phyloP scores from a whole-genome alignment of 2,329 filamentous ascomycete genomes.

The Cercospora beticola region DNA sequence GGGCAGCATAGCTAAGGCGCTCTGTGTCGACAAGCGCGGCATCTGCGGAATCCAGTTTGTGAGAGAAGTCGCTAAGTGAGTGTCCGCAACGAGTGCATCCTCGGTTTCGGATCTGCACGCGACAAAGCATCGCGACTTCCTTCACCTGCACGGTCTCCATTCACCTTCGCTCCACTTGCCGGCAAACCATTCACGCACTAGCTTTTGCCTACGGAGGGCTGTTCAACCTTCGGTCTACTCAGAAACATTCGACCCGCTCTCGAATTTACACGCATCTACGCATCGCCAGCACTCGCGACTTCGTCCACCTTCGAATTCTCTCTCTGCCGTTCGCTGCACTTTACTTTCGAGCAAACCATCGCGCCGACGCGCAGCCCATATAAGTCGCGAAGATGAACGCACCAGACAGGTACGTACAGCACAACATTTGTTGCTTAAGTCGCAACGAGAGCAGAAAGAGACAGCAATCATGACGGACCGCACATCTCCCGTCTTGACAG shows the following conservation, averaged over 20 bases:
- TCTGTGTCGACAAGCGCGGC: neutral
- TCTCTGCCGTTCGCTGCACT: neutral
- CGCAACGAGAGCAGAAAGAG: slow-evolving; percentile 2
- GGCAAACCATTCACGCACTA: neutral
- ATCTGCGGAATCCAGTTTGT: neutral
- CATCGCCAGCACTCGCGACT: slow-evolving; percentile 1
- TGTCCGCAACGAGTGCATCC: neutral
- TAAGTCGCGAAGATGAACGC: slow-evolving; percentile 50
- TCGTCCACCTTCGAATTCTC: neutral
- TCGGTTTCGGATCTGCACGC: slow-evolving; percentile 7
- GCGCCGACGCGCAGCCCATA: slow-evolving; percentile 23
- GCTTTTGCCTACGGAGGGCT: neutral
- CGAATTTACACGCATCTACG: neutral
- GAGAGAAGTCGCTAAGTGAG: neutral
- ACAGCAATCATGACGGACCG: slow-evolving; percentile 17
- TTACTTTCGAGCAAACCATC: neutral
- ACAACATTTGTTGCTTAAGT: neutral
- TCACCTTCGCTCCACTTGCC: neutral
- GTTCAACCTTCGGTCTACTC: neutral
- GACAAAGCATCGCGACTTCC: slow-evolving; percentile 9
- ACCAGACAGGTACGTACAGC: slow-evolving; percentile 50
- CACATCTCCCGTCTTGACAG: slow-evolving; percentile 13
- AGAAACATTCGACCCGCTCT: neutral
- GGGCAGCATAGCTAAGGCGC: neutral
- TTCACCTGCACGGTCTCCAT: neutral